Evolutionary conservation across 2,329 filamentous ascomycete genomes (phyloP).

Genomic region (Colletotrichum gigasporum): DNA sequence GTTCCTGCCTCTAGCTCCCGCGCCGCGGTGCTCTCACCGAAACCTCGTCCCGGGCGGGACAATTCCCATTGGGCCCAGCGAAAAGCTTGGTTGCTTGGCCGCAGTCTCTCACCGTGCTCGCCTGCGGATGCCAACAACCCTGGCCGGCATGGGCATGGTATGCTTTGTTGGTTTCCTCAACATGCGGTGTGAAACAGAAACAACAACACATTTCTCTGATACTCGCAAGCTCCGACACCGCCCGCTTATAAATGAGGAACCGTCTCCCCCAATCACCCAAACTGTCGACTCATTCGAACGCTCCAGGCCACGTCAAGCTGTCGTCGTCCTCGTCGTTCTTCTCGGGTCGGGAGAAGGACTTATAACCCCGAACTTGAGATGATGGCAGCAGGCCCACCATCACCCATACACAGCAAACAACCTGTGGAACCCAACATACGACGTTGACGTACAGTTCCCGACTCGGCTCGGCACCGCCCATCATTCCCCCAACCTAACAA

Average conservation of each 20-base stretch:
- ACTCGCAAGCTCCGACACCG: not conserved
- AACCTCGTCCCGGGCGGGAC: not conserved
- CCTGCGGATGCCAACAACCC: not conserved
- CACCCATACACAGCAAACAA: too few relatives aligned
- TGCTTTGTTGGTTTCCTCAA: not conserved
- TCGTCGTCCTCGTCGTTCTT: not conserved
- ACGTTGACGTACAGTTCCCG: too few relatives aligned
- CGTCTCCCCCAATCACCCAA: not conserved
- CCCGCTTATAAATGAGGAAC: slow-evolving; percentile 10
- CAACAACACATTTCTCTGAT: slow-evolving; percentile 4
- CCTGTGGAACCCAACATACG: too few relatives aligned
- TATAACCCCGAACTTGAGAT: slow-evolving; percentile 6
- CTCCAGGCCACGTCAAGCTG: slow-evolving; percentile 5
- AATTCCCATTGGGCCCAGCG: not conserved
- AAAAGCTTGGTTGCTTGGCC: slow-evolving; percentile 9
- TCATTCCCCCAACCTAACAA: not conserved
- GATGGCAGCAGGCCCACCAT: too few relatives aligned
- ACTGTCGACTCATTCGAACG: not conserved
- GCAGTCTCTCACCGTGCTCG: not conserved
- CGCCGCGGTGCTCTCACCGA: slow-evolving; percentile 1
- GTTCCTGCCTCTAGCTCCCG: slow-evolving; percentile 8
- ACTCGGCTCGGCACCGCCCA: not conserved
- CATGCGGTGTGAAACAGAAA: slow-evolving; percentile 26
- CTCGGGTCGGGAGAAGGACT: not conserved
- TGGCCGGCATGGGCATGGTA: not conserved